Conservation (phyloP, 2,329 filamentous ascomycete species). For the Arthroderma uncinatum region DNA sequence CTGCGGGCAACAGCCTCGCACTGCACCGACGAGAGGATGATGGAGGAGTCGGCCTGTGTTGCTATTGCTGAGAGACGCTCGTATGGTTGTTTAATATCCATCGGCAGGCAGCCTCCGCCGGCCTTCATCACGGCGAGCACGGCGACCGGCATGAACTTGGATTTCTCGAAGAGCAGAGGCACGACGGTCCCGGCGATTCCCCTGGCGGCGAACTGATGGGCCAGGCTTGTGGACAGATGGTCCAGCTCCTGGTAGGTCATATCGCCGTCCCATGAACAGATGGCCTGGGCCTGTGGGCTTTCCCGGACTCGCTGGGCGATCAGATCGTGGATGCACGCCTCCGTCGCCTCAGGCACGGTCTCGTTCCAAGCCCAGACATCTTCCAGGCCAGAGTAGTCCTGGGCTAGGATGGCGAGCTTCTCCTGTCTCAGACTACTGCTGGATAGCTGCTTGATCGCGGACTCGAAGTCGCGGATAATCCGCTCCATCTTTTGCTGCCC, state of each 20-base stretch:
- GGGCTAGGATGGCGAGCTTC: neutral
- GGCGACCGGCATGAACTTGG: slow-evolving; percentile 21
- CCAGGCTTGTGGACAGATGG: slow-evolving; percentile 14
- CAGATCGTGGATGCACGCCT: slow-evolving; percentile 22
- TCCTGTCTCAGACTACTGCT: neutral
- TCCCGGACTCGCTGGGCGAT: slow-evolving; percentile 19
- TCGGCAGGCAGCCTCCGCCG: slow-evolving; percentile 20
- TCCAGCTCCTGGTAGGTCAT: slow-evolving; percentile 14
- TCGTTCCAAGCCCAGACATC: slow-evolving; percentile 20
- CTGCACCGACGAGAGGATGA: slow-evolving; percentile 10
- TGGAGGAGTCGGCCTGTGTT: slow-evolving; percentile 10
- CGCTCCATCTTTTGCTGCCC: neutral
- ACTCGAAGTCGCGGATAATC: neutral
- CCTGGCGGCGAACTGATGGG: slow-evolving; percentile 2
- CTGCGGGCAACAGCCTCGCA: neutral
- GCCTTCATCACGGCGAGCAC: slow-evolving; percentile 21
- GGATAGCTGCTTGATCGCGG: neutral
- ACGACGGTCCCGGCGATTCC: slow-evolving; percentile 19
- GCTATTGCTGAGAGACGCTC: slow-evolving; percentile 25
- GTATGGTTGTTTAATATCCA: slow-evolving; percentile 21
- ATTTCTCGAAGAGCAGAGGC: slow-evolving; percentile 24
- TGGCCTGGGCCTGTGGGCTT: slow-evolving; percentile 15
- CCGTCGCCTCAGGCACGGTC: slow-evolving; percentile 13
- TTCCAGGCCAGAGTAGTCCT: slow-evolving; percentile 12
- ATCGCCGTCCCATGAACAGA: slow-evolving; percentile 17